Evolutionary conservation across 148 eudicot species (phyloP).

Genomic region (Agrostemma githago): DNA sequence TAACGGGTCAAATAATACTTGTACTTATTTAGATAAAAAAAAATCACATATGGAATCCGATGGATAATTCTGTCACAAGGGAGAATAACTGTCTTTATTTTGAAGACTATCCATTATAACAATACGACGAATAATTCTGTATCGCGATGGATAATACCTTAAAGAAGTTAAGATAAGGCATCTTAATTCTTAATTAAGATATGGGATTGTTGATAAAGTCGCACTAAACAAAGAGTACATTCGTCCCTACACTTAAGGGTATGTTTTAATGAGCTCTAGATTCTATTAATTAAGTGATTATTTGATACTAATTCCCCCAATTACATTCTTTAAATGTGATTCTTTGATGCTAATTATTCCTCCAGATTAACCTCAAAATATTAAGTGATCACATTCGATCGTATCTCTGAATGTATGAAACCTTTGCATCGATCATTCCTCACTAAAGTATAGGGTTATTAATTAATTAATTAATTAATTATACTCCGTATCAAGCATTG

Average conservation of each 20-base stretch:
- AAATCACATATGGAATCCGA: too few species aligned
- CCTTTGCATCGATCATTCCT: background rate
- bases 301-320: background rate
- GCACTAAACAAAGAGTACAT: slow-evolving; percentile 14
- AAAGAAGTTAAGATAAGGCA: too few species aligned
- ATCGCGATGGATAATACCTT: too few species aligned
- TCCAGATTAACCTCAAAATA: background rate
- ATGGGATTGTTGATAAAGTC: background rate
- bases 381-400: background rate
- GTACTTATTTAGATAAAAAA: too few species aligned
- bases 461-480: too few species aligned
- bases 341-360: slow-evolving; percentile 8
- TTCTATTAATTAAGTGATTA: background rate
- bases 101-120: too few species aligned
- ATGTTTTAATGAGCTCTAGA: background rate
- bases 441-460: too few species aligned
- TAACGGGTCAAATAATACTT: too few species aligned
- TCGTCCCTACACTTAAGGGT: background rate
- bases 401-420: slow-evolving; percentile 1
- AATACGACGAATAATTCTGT: too few species aligned
- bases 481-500: too few species aligned
- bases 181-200: background rate
- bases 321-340: background rate
- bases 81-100: too few species aligned
- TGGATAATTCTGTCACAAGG: too few species aligned